phyloP scores from a whole-genome alignment of 805 yeast genomes.

The Grigorovia transvaalensis region DNA sequence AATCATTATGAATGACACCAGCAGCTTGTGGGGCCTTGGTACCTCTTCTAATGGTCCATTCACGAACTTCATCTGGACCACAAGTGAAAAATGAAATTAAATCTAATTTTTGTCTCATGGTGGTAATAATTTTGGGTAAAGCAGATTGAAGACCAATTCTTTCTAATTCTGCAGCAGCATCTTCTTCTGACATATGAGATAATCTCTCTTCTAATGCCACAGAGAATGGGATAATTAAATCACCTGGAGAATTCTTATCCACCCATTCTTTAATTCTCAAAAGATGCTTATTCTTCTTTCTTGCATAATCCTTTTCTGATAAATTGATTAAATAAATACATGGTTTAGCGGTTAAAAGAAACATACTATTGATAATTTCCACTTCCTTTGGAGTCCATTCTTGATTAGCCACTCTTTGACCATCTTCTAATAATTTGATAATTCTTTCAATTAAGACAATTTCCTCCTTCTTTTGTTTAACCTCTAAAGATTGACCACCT shows the following conservation, averaged over 20 bases:
- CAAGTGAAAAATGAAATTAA: slow-evolving; percentile 92
- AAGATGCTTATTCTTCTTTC: slow-evolving; percentile 82
- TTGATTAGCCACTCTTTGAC: slow-evolving; percentile 80
- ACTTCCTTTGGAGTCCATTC: slow-evolving; percentile 87
- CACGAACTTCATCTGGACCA: slow-evolving; percentile 94
- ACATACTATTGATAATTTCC: slow-evolving; percentile 77
- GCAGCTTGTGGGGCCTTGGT: slow-evolving; percentile 98
- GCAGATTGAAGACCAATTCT: slow-evolving; percentile 65
- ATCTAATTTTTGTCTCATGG: slow-evolving; percentile 79
- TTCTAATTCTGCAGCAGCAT: slow-evolving; percentile 67
- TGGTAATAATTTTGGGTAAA: slow-evolving; percentile 72
- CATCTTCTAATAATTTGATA: slow-evolving; percentile 67
- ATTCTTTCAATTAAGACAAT: slow-evolving; percentile 63
- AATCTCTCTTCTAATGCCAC: slow-evolving; percentile 88
- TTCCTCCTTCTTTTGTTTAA: slow-evolving; percentile 81
- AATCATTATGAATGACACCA: slow-evolving; percentile 93
- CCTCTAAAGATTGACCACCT: slow-evolving; percentile 85
- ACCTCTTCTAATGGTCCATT: slow-evolving; percentile 92
- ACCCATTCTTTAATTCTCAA: slow-evolving; percentile 84
- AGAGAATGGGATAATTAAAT: slow-evolving; percentile 82
- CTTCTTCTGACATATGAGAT: slow-evolving; percentile 77
- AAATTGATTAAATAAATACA: slow-evolving; percentile 85
- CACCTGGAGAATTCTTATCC: slow-evolving; percentile 69
- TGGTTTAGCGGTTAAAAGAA: slow-evolving; percentile 89
- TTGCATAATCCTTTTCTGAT: slow-evolving; percentile 77